A percentile compares a stretch with the other conserved stretches of the same genome.
Evolutionary conservation across 768 basidiomycete genomes (phyloP).

Genomic region (Trametes punicea): DNA sequence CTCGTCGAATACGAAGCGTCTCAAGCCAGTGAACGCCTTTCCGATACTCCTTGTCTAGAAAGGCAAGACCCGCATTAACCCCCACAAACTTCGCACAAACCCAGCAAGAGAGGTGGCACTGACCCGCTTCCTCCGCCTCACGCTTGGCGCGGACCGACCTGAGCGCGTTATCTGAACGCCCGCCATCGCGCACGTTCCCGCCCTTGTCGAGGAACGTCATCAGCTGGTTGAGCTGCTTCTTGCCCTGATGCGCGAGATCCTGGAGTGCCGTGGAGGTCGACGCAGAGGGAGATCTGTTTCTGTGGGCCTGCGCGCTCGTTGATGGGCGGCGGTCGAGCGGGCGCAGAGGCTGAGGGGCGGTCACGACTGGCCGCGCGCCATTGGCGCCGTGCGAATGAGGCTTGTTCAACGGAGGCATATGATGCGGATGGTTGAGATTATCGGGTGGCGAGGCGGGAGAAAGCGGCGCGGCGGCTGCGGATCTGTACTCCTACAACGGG

Average conservation of each 20-base stretch:
- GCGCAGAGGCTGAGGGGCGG: constrained; percentile 70
- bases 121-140: constrained; percentile 89
- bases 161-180: constrained; percentile 61
- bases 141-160: constrained; percentile 79
- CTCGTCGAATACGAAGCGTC: constrained; percentile 76
- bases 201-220: constrained; percentile 85
- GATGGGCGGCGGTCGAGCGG: constrained; percentile 76
- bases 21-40: constrained; percentile 92
- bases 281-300: constrained; percentile 60
- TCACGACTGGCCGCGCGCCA: constrained; percentile 52
- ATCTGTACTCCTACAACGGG: constrained; percentile 59
- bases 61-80: not conserved
- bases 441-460: constrained; percentile 28
- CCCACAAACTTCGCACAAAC: not conserved
- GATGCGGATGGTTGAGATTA: constrained; percentile 28
- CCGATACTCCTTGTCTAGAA: constrained; percentile 82
- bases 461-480: constrained; percentile 44
- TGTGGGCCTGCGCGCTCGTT: constrained; percentile 49
- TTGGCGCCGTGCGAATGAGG: constrained; percentile 35
- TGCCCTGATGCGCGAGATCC: constrained; percentile 88
- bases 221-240: constrained; percentile 81
- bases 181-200: constrained; percentile 60
- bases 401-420: constrained; percentile 34
- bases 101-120: constrained; percentile 18
- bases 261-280: constrained; percentile 79